Percentiles rank a stretch among this genome's conserved stretches.
Conservation (phyloP, 2,329 filamentous ascomycete genomes). For the Phaeophleospora eucalypticola region DNA sequence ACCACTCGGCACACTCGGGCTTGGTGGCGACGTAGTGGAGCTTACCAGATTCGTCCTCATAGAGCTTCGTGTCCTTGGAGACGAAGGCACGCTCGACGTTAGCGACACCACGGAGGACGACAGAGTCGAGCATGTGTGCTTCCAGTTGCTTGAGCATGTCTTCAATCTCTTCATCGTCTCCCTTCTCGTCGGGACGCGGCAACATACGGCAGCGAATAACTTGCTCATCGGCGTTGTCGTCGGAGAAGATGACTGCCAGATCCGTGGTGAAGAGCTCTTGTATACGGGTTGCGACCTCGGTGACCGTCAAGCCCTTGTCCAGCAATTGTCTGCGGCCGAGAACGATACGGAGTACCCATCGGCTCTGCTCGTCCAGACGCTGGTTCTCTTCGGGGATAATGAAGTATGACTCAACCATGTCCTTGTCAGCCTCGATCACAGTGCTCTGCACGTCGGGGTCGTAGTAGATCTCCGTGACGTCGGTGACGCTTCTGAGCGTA, state of each 20-base stretch:
- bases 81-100: constrained; percentile 91
- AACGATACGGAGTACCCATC: constrained; percentile 91
- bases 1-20: constrained; percentile 81
- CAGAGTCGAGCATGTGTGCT: constrained; percentile 81
- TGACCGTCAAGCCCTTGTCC: constrained; percentile 86
- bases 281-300: constrained; percentile 84
- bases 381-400: constrained; percentile 80
- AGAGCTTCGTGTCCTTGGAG: constrained; percentile 69
- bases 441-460: constrained; percentile 86
- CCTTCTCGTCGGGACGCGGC: constrained; percentile 54
- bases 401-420: constrained; percentile 97
- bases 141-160: constrained; percentile 93
- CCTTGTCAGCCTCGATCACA: constrained; percentile 78
- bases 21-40: constrained; percentile 71
- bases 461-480: constrained; percentile 94
- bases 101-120: constrained; percentile 84
- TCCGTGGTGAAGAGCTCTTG: constrained; percentile 83
- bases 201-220: constrained; percentile 76
- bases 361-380: constrained; percentile 63
- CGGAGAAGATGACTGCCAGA: constrained; percentile 90
- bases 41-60: constrained; percentile 65
- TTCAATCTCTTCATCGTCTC: constrained; percentile 70
- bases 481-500: constrained; percentile 83
- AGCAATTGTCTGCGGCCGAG: constrained; percentile 91
- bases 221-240: constrained; percentile 94